Evolutionary conservation across 2,329 filamentous ascomycete genomes (phyloP), one percentile per base, ranked within the genome.

Genomic region (Chaetomium globosum): DNA sequence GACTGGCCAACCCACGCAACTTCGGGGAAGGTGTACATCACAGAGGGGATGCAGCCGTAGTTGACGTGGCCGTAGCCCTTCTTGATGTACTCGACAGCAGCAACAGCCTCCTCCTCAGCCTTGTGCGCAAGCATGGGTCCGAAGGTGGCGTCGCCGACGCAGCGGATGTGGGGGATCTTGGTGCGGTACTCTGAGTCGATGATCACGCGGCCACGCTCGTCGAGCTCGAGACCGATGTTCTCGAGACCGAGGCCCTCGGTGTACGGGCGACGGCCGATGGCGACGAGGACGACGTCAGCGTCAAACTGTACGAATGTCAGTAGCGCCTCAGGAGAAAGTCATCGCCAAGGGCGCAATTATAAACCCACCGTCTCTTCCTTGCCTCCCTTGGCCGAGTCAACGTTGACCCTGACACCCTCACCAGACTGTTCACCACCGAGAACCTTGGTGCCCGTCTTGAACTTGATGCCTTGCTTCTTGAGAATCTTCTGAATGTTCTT

Each of bases 21-120:
- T 80, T 99, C 95, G 39, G 95, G 95, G 82, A 97, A 90, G 12
- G 95, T 98, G 87, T 99, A 99, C 95, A 99, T 99, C 81, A 99
- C 95, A 39, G 92, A 95, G 71, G 95, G 95, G 76, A 99, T 99
- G 79, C 90, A 92, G 75, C 88, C 92, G 82, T 99, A 99, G 89
- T 99, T 99, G 81, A 99, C 95, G 80, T 99, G 95, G 65, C 95
- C 95, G 80, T 96, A 90, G 71, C 93, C 93, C 85, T 98, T 98
- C 83, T 92, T 94, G 80, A 99, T 95, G 84, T 93, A 98, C 81
- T 99, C 95, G 69, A 98, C 85, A 65, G 89, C 94, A 36, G 95
- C 95, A 69, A 98, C 93, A 67, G 87, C 95, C 82, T 99, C 95
- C 81, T 99, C 95, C 81, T 99, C 95, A 59, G 95, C 95, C 87